Base-by-base conservation (phyloP, 1,284 basidiomycete genomes). In the Macrocystidia cucumis region DNA sequence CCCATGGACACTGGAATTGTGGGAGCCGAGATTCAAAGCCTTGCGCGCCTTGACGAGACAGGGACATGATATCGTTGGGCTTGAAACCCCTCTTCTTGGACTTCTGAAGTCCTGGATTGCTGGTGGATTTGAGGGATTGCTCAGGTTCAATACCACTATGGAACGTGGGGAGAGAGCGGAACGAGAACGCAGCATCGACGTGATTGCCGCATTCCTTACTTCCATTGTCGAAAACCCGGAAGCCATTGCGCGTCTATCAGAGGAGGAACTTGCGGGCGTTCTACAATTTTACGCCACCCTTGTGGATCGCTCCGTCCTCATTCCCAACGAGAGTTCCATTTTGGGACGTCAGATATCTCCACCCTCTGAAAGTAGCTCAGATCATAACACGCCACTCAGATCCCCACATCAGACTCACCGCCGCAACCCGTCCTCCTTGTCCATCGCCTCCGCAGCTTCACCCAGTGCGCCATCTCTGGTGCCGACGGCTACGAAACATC, bases 21-120 rank as follows among this genome's bases (percentile, higher is more conserved):
- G 83, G 69, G 80, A 85, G 44, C 59, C 72, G 2, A 69, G 78
- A 13, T 72, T 79, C 49, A 78, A 74, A 43, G 80, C 83, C 2
- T 56, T 85, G 3, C 54, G 68, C 3, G 69, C 78, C 0, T 61
- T 87, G 31, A 76, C 77, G 16, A 65, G 62, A 38, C 67, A 63
- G 21, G 78, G 77, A 9, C 48, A 58, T 3, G 75, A 80, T 31
- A 65, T 77, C n/a, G 54, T 73, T 12, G 83, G 82, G 4, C 68
- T 83, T 42, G 83, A 86, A 52, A 52, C 62, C 5, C 54, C 60
- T 14, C 50, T 84, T 18, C 55, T 85, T 11, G 56, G 61, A 23
- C 51, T 79, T 28, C 56, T 86, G 31, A 67, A 70, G 44, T 50
- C 59, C 4, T 87, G 83, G 81, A 74, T 82, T 24, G 59, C 69